Conservation (phyloP, 352 stramenopile species). For the Thalassiosira mediterranea region DNA sequence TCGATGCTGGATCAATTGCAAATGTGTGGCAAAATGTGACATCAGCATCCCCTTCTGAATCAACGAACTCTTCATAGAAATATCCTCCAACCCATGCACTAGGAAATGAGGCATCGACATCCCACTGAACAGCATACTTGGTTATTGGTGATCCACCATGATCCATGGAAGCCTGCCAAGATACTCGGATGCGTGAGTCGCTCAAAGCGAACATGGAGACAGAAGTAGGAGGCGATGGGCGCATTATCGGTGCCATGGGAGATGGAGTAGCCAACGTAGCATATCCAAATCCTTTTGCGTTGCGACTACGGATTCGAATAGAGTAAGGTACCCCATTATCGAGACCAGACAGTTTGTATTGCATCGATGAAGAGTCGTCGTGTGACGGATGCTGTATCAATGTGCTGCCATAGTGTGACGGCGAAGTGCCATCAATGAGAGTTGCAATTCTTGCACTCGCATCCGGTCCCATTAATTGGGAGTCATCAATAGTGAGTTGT, state of each 20-base stretch:
- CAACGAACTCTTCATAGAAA: constrained; percentile 43
- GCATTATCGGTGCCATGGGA: constrained; percentile 51
- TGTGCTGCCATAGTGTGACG: constrained; percentile 82
- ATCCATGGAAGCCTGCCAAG: constrained; percentile 87
- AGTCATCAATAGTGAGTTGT: constrained; percentile 89
- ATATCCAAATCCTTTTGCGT: constrained; percentile 78
- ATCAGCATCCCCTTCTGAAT: constrained; percentile 15
- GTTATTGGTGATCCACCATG: constrained; percentile 88
- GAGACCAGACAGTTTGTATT: constrained; percentile 78
- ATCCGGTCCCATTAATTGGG: constrained; percentile 89
- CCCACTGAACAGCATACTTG: constrained; percentile 93
- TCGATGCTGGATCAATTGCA: constrained; percentile 70
- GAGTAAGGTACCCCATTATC: constrained; percentile 86
- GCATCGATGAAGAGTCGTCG: constrained; percentile 35
- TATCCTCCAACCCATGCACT: constrained; percentile 49
- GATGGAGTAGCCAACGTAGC: constrained; percentile 41
- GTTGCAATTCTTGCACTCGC: constrained; percentile 86
- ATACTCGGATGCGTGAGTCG: constrained; percentile 86
- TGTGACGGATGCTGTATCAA: constrained; percentile 30
- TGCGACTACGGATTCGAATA: constrained; percentile 88
- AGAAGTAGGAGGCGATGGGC: constrained; percentile 39
- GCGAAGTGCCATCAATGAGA: constrained; percentile 84
- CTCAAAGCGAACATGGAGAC: constrained; percentile 87
- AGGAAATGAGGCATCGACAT: constrained; percentile 73
- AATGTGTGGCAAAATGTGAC: constrained; percentile 92